A percentile compares a stretch with the other conserved stretches of the same genome.
Evolutionary conservation across 2,329 filamentous ascomycete genomes (phyloP).

Genomic region (Cordyceps fumosorosea): DNA sequence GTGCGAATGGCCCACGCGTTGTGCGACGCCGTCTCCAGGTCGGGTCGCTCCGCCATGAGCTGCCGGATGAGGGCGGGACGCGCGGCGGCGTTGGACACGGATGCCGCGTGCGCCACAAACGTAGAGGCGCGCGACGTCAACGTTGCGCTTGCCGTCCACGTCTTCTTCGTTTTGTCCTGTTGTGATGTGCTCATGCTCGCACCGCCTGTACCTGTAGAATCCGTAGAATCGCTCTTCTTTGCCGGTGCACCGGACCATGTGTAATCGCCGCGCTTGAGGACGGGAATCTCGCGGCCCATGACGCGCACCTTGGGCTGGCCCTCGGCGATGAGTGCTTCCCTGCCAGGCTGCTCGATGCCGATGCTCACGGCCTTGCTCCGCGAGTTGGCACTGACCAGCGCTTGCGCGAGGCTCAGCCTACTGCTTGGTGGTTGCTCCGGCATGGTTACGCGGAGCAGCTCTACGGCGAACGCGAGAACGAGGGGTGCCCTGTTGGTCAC

Average conservation of each 20-base stretch:
- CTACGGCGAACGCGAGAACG: conserved; percentile 72
- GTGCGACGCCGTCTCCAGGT: conserved; percentile 49
- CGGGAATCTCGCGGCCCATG: conserved; percentile 65
- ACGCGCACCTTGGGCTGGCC: conserved; percentile 69
- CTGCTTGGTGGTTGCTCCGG: conserved; percentile 81
- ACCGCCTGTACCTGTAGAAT: conserved; percentile 5
- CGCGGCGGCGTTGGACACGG: conserved; percentile 32
- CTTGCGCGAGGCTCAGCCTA: conserved; percentile 73
- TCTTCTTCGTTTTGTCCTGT: conserved; percentile 16
- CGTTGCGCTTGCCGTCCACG: conserved; percentile 47
- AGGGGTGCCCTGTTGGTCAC: conserved; percentile 77
- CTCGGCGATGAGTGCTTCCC: conserved; percentile 65
- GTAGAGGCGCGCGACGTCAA: conserved; percentile 48
- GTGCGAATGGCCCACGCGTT: conserved; percentile 47
- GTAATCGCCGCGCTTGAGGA: conserved; percentile 74
- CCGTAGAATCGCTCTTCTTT: background rate
- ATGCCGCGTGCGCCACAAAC: conserved; percentile 48
- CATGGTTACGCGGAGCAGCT: conserved; percentile 72
- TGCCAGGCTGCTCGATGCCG: conserved; percentile 62
- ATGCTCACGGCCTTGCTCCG: conserved; percentile 68
- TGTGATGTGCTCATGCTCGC: conserved; percentile 14
- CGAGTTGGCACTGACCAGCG: conserved; percentile 76
- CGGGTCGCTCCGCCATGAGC: conserved; percentile 41
- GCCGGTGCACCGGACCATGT: conserved; percentile 26
- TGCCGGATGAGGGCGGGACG: conserved; percentile 38